These are phyloP conservation scores for Lactifluus echinatus DNA, from an alignment of 768 basidiomycete species.

Conservation along the genomic window DNA sequence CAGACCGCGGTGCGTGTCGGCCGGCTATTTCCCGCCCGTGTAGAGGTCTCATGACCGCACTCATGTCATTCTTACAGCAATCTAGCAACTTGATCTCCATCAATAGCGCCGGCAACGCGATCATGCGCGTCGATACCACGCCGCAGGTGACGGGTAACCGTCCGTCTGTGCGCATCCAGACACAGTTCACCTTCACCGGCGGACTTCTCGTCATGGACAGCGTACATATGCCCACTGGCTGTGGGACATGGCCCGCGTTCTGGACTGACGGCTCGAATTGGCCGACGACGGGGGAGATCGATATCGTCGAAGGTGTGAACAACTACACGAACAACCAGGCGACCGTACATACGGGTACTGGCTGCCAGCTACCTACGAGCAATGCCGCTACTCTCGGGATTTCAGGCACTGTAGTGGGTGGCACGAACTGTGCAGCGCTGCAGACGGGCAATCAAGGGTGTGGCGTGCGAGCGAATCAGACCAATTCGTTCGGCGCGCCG, in stretches of 20 bases:
- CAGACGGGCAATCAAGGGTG: slow-evolving; percentile 76
- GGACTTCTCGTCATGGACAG: slow-evolving; percentile 76
- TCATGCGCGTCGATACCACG: slow-evolving; percentile 89
- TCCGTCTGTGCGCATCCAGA: slow-evolving; percentile 71
- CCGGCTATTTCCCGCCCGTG: not conserved
- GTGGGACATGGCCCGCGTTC: slow-evolving; percentile 71
- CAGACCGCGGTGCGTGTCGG: slow-evolving; percentile 41
- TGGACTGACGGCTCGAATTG: slow-evolving; percentile 47
- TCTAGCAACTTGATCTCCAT: slow-evolving; percentile 53
- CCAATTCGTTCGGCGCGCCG: slow-evolving; percentile 67
- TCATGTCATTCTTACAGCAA: slow-evolving; percentile 29
- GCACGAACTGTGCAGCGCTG: slow-evolving; percentile 61
- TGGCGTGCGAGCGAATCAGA: slow-evolving; percentile 54
- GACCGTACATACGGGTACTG: slow-evolving; percentile 69
- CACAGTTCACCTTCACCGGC: slow-evolving; percentile 48
- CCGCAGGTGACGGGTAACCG: slow-evolving; percentile 57
- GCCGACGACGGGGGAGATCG: slow-evolving; percentile 68
- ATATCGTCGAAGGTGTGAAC: slow-evolving; percentile 78
- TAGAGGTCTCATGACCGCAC: slow-evolving; percentile 2
- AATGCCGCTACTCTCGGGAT: slow-evolving; percentile 42
- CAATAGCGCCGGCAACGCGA: slow-evolving; percentile 62
- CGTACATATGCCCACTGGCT: slow-evolving; percentile 84
- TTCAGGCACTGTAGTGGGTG: slow-evolving; percentile 56
- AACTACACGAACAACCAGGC: slow-evolving; percentile 76
- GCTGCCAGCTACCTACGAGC: slow-evolving; percentile 53